Percentiles rank a stretch among this genome's conserved stretches.
These are phyloP conservation scores for Aspergillus sclerotiicarbonarius DNA, from an alignment of 495 filamentous ascomycete species.

Conservation along the genomic window DNA sequence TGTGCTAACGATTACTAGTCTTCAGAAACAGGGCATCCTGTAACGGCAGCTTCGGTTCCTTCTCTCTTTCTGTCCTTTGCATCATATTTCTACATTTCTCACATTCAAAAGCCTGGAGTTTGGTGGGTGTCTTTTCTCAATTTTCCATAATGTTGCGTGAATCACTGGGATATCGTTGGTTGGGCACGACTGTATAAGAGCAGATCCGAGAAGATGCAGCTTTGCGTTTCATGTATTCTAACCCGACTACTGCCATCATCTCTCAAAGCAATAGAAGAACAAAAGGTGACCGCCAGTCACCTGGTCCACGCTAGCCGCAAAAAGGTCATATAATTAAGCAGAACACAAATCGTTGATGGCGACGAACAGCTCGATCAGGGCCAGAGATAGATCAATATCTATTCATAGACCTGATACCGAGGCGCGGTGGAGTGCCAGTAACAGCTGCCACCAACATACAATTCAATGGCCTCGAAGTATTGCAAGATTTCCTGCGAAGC, in stretches of 20 bases:
- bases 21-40: constrained; percentile 57
- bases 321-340: no score
- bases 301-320: no score
- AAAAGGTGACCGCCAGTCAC: neutral
- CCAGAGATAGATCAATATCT: no score
- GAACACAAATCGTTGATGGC: no score
- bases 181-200: constrained; percentile 14
- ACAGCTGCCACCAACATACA: constrained; percentile 15
- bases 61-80: constrained; percentile 6
- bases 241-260: neutral
- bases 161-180: constrained; percentile 19
- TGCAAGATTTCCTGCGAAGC: constrained; percentile 1
- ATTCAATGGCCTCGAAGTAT: constrained; percentile 14
- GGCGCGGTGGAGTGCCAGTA: constrained; percentile 14
- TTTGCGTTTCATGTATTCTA: constrained; percentile 24
- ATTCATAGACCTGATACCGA: neutral
- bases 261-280: neutral
- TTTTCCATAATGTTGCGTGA: constrained; percentile 8
- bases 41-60: constrained; percentile 4
- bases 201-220: constrained; percentile 1
- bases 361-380: no score
- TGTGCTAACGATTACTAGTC: constrained; percentile 37
- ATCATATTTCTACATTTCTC: constrained; percentile 14
- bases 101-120: constrained; percentile 35
- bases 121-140: constrained; percentile 25